Conservation (phyloP, 345 rosid species). For the Turritis glabra region DNA sequence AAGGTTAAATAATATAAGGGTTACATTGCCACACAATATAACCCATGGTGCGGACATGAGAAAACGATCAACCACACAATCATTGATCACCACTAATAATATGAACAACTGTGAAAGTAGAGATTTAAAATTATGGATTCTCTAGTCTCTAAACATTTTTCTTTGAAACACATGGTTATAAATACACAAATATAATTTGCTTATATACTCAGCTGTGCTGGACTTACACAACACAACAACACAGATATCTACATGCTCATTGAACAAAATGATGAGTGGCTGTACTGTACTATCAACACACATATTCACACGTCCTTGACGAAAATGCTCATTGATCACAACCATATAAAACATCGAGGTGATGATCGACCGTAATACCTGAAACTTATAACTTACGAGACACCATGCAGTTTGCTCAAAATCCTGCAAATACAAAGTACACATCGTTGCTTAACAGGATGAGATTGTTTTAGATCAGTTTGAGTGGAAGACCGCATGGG, state of each 20-base stretch:
- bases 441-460: not conserved
- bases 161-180: not conserved
- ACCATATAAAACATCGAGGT: not conserved
- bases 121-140: not conserved
- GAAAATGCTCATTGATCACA: conserved; percentile 5
- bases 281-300: not conserved
- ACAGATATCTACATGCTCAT: not conserved
- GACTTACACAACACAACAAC: conserved; percentile 9
- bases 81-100: no score
- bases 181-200: not conserved
- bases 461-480: not conserved
- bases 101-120: no score
- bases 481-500: not conserved
- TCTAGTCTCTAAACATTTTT: no score
- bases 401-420: not conserved
- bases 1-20: no score
- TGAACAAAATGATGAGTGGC: not conserved
- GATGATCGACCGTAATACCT: not conserved
- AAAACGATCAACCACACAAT: no score
- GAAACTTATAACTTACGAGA: not conserved
- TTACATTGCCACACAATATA: no score
- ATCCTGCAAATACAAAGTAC: conserved; percentile 11
- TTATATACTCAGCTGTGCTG: not conserved
- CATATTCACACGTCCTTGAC: conserved; percentile 11
- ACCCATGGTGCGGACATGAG: no score